Evolutionary conservation across 176 grass and related monocot species (phyloP).

Genomic region (Eleusine indica): DNA sequence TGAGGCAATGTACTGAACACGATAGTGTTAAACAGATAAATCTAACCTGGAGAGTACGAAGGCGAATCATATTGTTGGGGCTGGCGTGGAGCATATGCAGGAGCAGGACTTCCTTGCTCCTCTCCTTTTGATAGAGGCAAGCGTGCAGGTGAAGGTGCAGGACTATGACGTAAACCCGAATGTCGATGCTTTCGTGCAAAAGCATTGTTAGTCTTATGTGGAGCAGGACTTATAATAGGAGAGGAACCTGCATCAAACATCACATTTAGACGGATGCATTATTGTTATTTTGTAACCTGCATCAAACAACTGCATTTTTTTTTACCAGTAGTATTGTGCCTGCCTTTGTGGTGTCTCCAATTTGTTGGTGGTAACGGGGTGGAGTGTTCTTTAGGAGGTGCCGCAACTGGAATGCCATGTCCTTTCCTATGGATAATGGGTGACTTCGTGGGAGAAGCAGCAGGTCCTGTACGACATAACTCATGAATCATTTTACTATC

Average conservation of each 20-base stretch:
- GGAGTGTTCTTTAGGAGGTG: conserved; percentile 54
- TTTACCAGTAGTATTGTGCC: neutral
- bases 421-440: conserved; percentile 42
- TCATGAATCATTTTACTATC: conserved; percentile 41
- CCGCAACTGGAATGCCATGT: conserved; percentile 54
- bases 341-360: conserved; percentile 50
- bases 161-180: conserved; percentile 51
- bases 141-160: conserved; percentile 56
- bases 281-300: conserved; percentile 36
- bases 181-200: conserved; percentile 45
- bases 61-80: conserved; percentile 36
- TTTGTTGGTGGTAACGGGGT: conserved; percentile 48
- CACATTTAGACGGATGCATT: conserved; percentile 20
- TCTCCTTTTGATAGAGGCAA: conserved; percentile 53
- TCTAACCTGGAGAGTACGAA: conserved; percentile 60
- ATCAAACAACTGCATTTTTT: conserved; percentile 32
- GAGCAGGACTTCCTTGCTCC: conserved; percentile 42
- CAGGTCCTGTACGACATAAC: conserved; percentile 47
- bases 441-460: conserved; percentile 42
- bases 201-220: conserved; percentile 50
- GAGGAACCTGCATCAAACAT: conserved; percentile 60
- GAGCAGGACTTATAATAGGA: conserved; percentile 66
- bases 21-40: conserved; percentile 22
- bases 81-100: conserved; percentile 56
- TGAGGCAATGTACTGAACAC: conserved; percentile 30